These are phyloP conservation scores for Barbatosphaeria neglecta DNA, from an alignment of 495 filamentous ascomycete genomes.

Conservation along the genomic window DNA sequence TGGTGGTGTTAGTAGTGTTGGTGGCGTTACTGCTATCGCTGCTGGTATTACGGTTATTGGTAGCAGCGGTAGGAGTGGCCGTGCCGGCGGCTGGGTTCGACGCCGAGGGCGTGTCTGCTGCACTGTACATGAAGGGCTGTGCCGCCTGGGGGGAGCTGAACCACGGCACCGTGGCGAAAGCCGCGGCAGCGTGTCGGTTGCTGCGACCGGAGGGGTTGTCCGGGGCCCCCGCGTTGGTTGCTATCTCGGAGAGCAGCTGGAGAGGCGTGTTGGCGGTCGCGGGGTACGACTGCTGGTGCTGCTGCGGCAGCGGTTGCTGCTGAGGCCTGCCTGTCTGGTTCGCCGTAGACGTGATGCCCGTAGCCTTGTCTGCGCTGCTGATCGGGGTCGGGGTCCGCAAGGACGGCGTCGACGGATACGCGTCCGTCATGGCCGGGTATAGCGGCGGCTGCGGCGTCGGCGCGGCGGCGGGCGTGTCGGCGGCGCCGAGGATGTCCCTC, in stretches of 20 bases:
- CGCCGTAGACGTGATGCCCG: neutral
- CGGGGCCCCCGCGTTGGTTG: conserved; percentile 42
- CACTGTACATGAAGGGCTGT: conserved; percentile 18
- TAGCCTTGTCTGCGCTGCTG: neutral
- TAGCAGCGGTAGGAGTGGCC: no score
- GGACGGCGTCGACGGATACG: neutral
- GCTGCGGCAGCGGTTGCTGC: conserved; percentile 1
- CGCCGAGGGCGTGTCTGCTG: neutral
- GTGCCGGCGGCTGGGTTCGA: conserved; percentile 1
- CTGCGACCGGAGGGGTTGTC: conserved; percentile 1
- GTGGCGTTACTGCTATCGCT: conserved; percentile 6
- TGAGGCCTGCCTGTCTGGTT: neutral
- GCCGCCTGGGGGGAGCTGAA: conserved; percentile 4
- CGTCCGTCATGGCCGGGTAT: neutral
- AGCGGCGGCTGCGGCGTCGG: neutral
- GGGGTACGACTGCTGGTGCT: conserved; percentile 11
- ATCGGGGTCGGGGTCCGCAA: neutral
- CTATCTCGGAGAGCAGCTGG: conserved; percentile 58
- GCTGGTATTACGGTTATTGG: no score
- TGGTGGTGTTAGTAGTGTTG: conserved; percentile 14
- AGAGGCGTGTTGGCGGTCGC: conserved; percentile 41
- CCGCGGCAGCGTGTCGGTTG: neutral
- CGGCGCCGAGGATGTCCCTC: neutral
- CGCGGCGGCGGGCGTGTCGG: neutral
- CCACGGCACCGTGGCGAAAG: conserved; percentile 1